Conservation (phyloP, 1,139 yeast genomes). For the Hyphopichia burtonii region DNA sequence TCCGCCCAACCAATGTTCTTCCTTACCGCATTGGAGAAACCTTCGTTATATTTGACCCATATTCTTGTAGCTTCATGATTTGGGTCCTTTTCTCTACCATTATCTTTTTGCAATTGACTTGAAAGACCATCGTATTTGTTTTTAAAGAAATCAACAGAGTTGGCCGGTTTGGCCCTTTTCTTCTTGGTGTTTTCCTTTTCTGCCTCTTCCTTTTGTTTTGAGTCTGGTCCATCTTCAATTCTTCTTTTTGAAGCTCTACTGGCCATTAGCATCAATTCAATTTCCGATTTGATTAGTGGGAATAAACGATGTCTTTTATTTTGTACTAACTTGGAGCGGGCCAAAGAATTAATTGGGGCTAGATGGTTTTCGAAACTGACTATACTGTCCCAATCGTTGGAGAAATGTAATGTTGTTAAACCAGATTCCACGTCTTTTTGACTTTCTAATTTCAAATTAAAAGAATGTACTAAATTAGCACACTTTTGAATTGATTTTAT, state of each 20-base stretch:
- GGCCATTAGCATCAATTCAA: slow-evolving; percentile 31
- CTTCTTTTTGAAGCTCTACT: slow-evolving; percentile 28
- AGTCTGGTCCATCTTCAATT: slow-evolving; percentile 21
- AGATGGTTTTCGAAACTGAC: slow-evolving; percentile 23
- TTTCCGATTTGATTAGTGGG: slow-evolving; percentile 41
- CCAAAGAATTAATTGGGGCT: slow-evolving; percentile 10
- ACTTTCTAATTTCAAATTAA: slow-evolving; percentile 32
- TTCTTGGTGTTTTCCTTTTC: slow-evolving; percentile 16
- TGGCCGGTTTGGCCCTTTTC: slow-evolving; percentile 23
- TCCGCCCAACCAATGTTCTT: slow-evolving; percentile 81
- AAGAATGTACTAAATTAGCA: slow-evolving; percentile 24
- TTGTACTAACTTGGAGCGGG: slow-evolving; percentile 14
- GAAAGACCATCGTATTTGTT: slow-evolving; percentile 36
- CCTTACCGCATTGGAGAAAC: slow-evolving; percentile 91
- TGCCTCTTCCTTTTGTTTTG: slow-evolving; percentile 19
- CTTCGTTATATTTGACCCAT: slow-evolving; percentile 94
- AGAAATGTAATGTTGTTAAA: slow-evolving; percentile 24
- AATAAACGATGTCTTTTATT: slow-evolving; percentile 33
- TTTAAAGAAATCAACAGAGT: slow-evolving; percentile 42
- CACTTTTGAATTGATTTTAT: slow-evolving; percentile 26
- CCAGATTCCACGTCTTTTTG: slow-evolving; percentile 36
- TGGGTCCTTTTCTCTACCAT: slow-evolving; percentile 14
- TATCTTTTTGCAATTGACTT: slow-evolving; percentile 16
- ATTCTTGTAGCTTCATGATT: slow-evolving; percentile 40
- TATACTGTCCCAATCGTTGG: slow-evolving; percentile 39